These are phyloP conservation scores for Seiridium unicorne DNA, from an alignment of 2,329 filamentous ascomycete species.

Conservation along the genomic window DNA sequence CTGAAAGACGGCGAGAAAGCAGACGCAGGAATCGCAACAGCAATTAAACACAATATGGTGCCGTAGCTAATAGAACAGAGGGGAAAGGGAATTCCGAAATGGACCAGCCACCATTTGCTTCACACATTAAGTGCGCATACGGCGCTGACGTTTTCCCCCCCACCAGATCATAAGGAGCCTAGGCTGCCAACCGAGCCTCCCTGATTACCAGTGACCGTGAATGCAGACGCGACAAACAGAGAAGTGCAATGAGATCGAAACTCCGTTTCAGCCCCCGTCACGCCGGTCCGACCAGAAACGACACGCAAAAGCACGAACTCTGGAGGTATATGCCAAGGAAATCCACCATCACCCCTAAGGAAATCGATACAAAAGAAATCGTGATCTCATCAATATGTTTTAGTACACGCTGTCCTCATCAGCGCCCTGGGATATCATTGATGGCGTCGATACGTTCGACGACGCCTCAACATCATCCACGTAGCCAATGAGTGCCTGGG, in stretches of 20 bases:
- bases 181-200: slow-evolving; percentile 26
- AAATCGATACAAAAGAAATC: slow-evolving; percentile 44
- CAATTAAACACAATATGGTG: slow-evolving; percentile 40
- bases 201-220: slow-evolving; percentile 29
- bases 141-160: slow-evolving; percentile 22
- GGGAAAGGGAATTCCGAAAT: slow-evolving; percentile 37
- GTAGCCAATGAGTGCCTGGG: slow-evolving; percentile 90
- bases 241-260: slow-evolving; percentile 25
- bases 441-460: slow-evolving; percentile 67
- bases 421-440: slow-evolving; percentile 69
- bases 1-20: slow-evolving; percentile 34
- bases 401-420: slow-evolving; percentile 73
- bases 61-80: slow-evolving; percentile 48
- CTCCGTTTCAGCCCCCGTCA: slow-evolving; percentile 22
- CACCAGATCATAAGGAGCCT: slow-evolving; percentile 27
- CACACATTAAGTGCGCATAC: slow-evolving; percentile 34
- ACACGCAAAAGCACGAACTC: slow-evolving; percentile 29
- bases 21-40: slow-evolving; percentile 24
- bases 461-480: slow-evolving; percentile 78
- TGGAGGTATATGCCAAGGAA: slow-evolving; percentile 47
- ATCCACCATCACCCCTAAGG: slow-evolving; percentile 27
- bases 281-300: slow-evolving; percentile 27
- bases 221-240: slow-evolving; percentile 33
- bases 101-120: slow-evolving; percentile 36
- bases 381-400: slow-evolving; percentile 46